Evolutionary conservation across 106 monocot species (phyloP).

Genomic region (Iris macrosiphon): DNA sequence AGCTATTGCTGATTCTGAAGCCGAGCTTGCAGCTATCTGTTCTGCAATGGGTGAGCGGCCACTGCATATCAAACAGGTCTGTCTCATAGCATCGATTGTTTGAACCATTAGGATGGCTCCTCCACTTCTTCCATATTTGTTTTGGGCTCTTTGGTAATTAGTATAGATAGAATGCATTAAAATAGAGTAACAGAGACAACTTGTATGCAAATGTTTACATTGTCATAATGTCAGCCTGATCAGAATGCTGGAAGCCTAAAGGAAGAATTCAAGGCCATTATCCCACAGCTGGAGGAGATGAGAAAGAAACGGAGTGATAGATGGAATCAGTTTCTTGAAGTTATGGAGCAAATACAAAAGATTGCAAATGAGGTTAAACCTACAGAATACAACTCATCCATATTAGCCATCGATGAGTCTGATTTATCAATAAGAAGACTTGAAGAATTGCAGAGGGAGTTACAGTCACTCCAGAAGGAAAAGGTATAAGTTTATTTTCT

Average conservation of each 20-base stretch:
- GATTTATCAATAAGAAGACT: slow-evolving; percentile 64
- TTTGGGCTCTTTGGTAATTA: background rate
- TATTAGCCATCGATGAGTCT: slow-evolving; percentile 43
- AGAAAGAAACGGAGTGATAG: slow-evolving; percentile 54
- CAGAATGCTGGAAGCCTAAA: slow-evolving; percentile 45
- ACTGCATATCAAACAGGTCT: slow-evolving; percentile 32
- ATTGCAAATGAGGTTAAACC: slow-evolving; percentile 53
- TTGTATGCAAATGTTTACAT: background rate
- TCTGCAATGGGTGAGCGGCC: slow-evolving; percentile 47
- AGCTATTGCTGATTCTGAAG: slow-evolving; percentile 61
- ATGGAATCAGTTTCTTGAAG: slow-evolving; percentile 48
- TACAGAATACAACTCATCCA: slow-evolving; percentile 21
- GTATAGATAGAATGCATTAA: background rate
- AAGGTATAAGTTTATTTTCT: slow-evolving; percentile 37
- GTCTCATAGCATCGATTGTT: background rate
- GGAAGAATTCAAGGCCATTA: slow-evolving; percentile 47
- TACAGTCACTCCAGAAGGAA: slow-evolving; percentile 66
- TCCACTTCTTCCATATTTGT: background rate
- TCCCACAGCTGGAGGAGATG: slow-evolving; percentile 69
- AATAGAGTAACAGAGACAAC: background rate
- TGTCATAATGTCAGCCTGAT: slow-evolving; percentile 28
- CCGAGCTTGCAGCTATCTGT: slow-evolving; percentile 50
- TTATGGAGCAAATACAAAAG: slow-evolving; percentile 53
- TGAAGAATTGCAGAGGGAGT: slow-evolving; percentile 58
- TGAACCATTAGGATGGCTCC: background rate